Conservation (phyloP, 2,329 filamentous ascomycete species). For the Calonectria multiphialidica region DNA sequence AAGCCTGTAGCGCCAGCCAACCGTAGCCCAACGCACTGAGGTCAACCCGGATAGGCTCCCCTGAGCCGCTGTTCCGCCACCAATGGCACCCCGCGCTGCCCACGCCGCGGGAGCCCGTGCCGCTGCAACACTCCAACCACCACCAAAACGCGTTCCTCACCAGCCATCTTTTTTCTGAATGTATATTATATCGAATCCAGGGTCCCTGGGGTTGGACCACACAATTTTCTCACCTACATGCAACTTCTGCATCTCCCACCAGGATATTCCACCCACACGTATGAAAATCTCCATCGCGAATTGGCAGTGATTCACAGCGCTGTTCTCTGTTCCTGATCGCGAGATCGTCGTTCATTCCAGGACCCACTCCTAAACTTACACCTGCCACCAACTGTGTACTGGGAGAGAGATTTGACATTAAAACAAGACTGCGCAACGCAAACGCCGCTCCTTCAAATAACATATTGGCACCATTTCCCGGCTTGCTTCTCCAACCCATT, state of each 20-base stretch:
- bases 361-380: background rate
- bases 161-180: constrained; percentile 43
- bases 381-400: constrained; percentile 4
- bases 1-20: background rate
- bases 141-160: constrained; percentile 37
- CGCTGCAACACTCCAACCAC: constrained; percentile 40
- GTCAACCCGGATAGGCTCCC: constrained; percentile 23
- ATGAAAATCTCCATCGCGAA: background rate
- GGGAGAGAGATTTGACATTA: background rate
- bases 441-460: background rate
- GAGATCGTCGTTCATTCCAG: background rate
- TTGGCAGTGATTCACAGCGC: background rate
- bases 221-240: constrained; percentile 26
- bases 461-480: background rate
- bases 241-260: constrained; percentile 21
- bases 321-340: background rate
- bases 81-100: constrained; percentile 14
- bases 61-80: constrained; percentile 24
- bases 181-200: constrained; percentile 38
- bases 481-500: background rate
- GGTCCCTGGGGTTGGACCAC: constrained; percentile 18
- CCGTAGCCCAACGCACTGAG: background rate
- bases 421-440: background rate
- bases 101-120: constrained; percentile 27
- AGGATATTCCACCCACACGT: background rate